These are phyloP conservation scores for Pyrenophora teres DNA, from an alignment of 2,329 filamentous ascomycete genomes.

Conservation along the genomic window DNA sequence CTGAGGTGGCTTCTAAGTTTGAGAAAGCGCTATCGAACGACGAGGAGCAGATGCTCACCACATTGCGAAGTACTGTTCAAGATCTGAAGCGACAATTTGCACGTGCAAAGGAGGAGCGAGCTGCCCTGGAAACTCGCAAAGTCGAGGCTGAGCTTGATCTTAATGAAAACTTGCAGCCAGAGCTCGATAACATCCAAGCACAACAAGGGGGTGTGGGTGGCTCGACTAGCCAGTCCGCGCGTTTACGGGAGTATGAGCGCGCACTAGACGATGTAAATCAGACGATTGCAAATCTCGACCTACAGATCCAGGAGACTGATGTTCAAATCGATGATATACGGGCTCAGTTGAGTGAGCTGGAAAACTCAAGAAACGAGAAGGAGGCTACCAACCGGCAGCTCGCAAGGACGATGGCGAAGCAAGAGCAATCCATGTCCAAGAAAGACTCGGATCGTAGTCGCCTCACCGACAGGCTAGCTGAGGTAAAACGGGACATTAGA, in stretches of 20 bases:
- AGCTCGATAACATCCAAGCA: constrained; percentile 74
- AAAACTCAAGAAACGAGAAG: constrained; percentile 65
- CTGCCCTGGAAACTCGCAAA: constrained; percentile 80
- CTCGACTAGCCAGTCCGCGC: constrained; percentile 58
- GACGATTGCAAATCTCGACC: constrained; percentile 67
- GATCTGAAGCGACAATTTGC: constrained; percentile 77
- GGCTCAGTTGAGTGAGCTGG: constrained; percentile 60
- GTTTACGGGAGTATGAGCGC: constrained; percentile 76
- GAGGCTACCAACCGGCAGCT: constrained; percentile 77
- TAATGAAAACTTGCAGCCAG: constrained; percentile 84
- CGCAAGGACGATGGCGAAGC: constrained; percentile 76
- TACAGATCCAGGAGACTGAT: constrained; percentile 76
- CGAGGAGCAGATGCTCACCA: constrained; percentile 82
- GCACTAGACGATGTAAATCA: constrained; percentile 80
- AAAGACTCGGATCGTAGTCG: constrained; percentile 86
- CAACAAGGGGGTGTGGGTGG: constrained; percentile 56
- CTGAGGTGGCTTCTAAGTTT: constrained; percentile 83
- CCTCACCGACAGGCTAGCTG: constrained; percentile 74
- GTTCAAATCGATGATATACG: constrained; percentile 66
- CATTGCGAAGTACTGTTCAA: constrained; percentile 70
- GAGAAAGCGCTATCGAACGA: constrained; percentile 82
- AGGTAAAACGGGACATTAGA: constrained; percentile 86
- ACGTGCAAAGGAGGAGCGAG: constrained; percentile 71
- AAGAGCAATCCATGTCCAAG: constrained; percentile 90
- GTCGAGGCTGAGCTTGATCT: constrained; percentile 83